Evolutionary conservation across 129 eudicot species (phyloP).

Genomic region (Logfia minima): DNA sequence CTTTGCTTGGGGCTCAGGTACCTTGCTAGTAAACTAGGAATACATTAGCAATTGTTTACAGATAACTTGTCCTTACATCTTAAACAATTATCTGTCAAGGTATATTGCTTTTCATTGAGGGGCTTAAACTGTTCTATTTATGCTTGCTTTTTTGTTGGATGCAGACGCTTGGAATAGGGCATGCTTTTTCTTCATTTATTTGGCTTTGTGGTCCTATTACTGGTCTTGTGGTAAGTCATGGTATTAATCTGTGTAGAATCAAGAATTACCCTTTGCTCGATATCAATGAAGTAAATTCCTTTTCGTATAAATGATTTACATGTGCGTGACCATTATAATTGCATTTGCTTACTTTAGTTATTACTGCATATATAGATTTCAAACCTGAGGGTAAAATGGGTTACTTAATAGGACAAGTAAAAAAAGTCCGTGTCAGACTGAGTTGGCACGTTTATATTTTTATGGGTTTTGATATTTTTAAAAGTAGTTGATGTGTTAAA

Average conservation of each 20-base stretch:
- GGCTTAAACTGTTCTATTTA: not conserved
- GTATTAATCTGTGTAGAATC: not conserved
- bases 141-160: constrained; percentile 7
- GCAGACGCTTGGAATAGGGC: constrained; percentile 98
- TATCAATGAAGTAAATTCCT: not conserved
- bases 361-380: not conserved
- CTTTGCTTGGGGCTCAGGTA: not conserved
- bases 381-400: not conserved
- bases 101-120: not conserved
- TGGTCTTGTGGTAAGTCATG: constrained; percentile 87
- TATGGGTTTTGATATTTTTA: not conserved
- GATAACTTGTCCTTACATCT: not conserved
- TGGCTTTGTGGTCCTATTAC: constrained; percentile 99
- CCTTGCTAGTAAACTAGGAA: not conserved
- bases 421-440: not conserved
- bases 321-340: not conserved
- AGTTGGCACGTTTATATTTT: not conserved
- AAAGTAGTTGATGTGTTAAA: not conserved
- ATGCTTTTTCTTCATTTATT: constrained; percentile 94
- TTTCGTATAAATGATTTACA: not conserved
- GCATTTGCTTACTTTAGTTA: not conserved
- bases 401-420: not conserved
- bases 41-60: not conserved
- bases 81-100: not conserved
- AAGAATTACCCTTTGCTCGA: not conserved